phyloP scores from a whole-genome alignment of 495 filamentous ascomycete species.

The Penicillium antarcticum region DNA sequence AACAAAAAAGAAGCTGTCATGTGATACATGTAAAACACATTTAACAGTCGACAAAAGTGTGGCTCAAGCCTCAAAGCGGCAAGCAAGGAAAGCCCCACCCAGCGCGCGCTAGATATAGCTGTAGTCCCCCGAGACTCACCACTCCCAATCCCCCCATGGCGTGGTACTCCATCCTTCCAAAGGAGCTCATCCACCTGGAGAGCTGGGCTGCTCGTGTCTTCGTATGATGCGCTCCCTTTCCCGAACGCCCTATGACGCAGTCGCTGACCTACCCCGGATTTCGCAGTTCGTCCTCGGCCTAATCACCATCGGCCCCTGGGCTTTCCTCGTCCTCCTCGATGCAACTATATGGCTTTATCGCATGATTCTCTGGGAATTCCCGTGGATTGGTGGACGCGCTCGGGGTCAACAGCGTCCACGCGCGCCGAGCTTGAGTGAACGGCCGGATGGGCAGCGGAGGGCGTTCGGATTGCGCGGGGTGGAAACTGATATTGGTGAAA shows the following conservation, averaged over 20 bases:
- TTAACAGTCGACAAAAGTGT: no score
- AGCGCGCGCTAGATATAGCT: no score
- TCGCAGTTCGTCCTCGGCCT: conserved; percentile 60
- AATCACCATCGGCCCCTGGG: conserved; percentile 65
- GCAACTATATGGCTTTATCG: conserved; percentile 62
- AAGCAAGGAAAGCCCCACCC: no score
- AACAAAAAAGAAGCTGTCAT: no score
- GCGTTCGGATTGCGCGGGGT: conserved; percentile 44
- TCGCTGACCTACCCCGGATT: neutral
- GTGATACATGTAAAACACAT: no score
- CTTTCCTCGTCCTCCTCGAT: conserved; percentile 64
- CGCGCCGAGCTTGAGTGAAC: conserved; percentile 60
- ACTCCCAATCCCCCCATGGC: conserved; percentile 42
- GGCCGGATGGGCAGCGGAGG: conserved; percentile 52
- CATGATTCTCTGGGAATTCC: conserved; percentile 55
- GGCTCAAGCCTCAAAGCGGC: no score
- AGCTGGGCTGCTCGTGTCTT: conserved; percentile 63
- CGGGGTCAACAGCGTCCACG: conserved; percentile 58
- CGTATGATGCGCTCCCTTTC: conserved; percentile 37
- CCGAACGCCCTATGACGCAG: conserved; percentile 2
- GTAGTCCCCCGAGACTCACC: neutral
- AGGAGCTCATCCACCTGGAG: conserved; percentile 53
- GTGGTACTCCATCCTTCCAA: conserved; percentile 64
- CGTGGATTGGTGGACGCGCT: conserved; percentile 61
- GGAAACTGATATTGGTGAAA: conserved; percentile 9